Base-by-base conservation (phyloP, 2,329 filamentous ascomycete genomes). In the Apiospora hydei region DNA sequence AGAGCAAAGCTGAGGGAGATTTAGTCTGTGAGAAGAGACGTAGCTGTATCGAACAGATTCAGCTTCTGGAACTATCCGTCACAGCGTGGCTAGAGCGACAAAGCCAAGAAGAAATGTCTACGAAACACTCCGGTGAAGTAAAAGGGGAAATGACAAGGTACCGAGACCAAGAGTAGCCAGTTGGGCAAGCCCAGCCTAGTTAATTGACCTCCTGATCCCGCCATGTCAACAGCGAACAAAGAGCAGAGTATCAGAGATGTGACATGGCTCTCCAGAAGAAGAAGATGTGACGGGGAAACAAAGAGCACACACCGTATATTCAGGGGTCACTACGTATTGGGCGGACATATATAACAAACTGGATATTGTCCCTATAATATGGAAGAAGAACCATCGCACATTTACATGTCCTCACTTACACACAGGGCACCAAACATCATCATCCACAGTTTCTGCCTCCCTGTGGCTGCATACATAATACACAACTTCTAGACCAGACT, bases 221-320 rank as follows among this genome's bases (percentile, higher is more conserved):
- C 18, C 21, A 64, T 10, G 18, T 21, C 34, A 10, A 13, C 18
- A 3, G 4, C n/a, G 10, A 24, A 64, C 57, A 64, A 64, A 64
- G 57, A 41, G 18, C 18, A 64, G 30, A 64, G 11, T 5, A 38
- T 38, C 34, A 38, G 34, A 38, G 34, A 18, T 18, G 34, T n/a
- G 34, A 41, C 57, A 41, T 30, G 57, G 18, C 10, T 64, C 34
- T 34, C 11, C 18, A 41, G 30, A 34, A 64, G 30, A 34, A 64
- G 57, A 21, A 38, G 21, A 64, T 30, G n/a, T 2, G 6, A 41
- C 8, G 18, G 57, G 21, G 34, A 5, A 41, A 64, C 57, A 64
- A 64, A 64, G 57, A 64, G 57, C 34, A 24, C 34, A 38, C 34
- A 41, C 57, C 34, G 57, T 21, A 41, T n/a, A 64, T n/a, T 41